Evolutionary conservation across 768 basidiomycete species (phyloP), one percentile per base, ranked within the genome.

Genomic region (Coprinopsis cinerea): DNA sequence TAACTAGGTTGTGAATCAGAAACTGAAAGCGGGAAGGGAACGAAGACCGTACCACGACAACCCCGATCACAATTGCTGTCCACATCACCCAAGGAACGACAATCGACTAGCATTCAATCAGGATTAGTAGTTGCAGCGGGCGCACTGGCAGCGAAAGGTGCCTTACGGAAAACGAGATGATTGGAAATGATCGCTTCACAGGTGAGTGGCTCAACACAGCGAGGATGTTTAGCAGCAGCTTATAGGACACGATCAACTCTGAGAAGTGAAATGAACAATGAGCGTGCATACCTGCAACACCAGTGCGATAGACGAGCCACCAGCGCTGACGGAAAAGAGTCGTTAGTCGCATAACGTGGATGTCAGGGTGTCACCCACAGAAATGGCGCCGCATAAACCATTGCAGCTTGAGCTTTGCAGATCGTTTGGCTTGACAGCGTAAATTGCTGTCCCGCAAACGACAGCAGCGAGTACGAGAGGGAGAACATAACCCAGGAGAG

Each of bases 331-430:
- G 11, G 20, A 20, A 39, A 39, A 18, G 37, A 10, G 10, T 23
- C 17, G 42, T 10, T 43, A 26, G 42, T 10, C 20, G 13, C 24
- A 43, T 39, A 14, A 39, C 17, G 18, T 6, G 37, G 37, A 18
- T 13, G n/a, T n/a, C n/a, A n/a, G n/a, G n/a, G n/a, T n/a, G n/a
- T n/a, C n/a, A 39, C 37, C 17, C 37, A 39, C 42, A 43, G 24
- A 26, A 43, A 43, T 23, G 42, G 42, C 11, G 42, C 42, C 4
- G 42, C 42, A 17, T 43, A 43, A 5, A 43, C 42, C 42, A 43
- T 23, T 18, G 42, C 23, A 6, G 42, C 42, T 26, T 43, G 42
- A 7, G 42, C 24, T 11, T 22, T 23, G 42, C 42, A 43, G 5
- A 43, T 13, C 5, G 9, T 43, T 26, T 26, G 20, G 23, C 20